Percentiles rank a stretch among this genome's conserved stretches.
These are phyloP conservation scores for Myotisia sp. DNA, from an alignment of 2,329 filamentous ascomycete genomes.

Conservation along the genomic window DNA sequence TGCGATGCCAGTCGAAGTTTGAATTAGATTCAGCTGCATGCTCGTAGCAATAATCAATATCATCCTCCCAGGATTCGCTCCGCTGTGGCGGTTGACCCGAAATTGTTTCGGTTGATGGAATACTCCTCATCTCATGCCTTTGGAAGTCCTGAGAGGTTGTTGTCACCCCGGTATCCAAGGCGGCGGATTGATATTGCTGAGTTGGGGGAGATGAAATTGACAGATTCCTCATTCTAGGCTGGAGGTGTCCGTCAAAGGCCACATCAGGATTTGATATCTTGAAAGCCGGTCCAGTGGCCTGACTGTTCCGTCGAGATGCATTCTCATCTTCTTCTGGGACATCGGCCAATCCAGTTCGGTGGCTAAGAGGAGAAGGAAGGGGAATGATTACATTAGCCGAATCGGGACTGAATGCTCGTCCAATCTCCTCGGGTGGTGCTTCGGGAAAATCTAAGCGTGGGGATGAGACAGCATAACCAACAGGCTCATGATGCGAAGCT, in stretches of 20 bases:
- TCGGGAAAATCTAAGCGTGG: constrained; percentile 16
- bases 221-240: no score
- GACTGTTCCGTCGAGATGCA: constrained; percentile 20
- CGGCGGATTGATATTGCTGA: no score
- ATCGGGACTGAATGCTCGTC: constrained; percentile 30
- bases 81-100: no score
- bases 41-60: constrained; percentile 49
- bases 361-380: constrained; percentile 28
- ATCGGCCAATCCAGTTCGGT: constrained; percentile 29
- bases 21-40: constrained; percentile 47
- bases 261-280: no score
- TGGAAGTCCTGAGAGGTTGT: no score
- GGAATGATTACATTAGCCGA: constrained; percentile 27
- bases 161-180: no score
- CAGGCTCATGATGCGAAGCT: constrained; percentile 11
- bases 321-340: constrained; percentile 34
- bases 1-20: constrained; percentile 44
- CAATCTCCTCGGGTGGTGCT: constrained; percentile 19
- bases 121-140: no score
- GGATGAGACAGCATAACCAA: constrained; percentile 5
- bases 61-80: constrained; percentile 47
- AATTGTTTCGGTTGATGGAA: no score
- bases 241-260: no score
- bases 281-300: no score
- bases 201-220: no score